These are phyloP conservation scores for Solanum raphanifolium DNA, from an alignment of 257 asterid species.

Conservation along the genomic window DNA sequence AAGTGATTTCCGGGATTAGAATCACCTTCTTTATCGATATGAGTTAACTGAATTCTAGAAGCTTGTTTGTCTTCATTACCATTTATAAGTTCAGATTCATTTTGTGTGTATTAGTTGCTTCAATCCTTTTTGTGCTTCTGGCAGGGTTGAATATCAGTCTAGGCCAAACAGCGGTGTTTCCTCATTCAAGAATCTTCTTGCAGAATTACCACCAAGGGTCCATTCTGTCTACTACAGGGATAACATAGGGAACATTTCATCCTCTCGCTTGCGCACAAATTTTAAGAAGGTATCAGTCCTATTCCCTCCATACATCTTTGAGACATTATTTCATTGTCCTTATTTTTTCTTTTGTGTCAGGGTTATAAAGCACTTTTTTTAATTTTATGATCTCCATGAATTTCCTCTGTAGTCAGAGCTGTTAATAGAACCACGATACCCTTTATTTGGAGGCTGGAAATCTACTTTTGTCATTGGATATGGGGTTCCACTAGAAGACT, in stretches of 20 bases:
- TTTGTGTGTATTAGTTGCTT: slow-evolving; percentile 3
- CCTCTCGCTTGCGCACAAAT: slow-evolving; percentile 71
- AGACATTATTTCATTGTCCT: background rate
- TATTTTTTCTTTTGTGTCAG: background rate
- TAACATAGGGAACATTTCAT: slow-evolving; percentile 82
- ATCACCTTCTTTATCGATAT: background rate
- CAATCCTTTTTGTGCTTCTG: slow-evolving; percentile 11
- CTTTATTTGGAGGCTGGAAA: slow-evolving; percentile 99
- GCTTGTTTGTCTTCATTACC: background rate
- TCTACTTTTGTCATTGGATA: slow-evolving; percentile 86
- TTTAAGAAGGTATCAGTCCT: slow-evolving; percentile 60
- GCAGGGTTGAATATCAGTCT: slow-evolving; percentile 93
- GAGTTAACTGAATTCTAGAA: background rate
- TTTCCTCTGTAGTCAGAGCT: slow-evolving; percentile 68
- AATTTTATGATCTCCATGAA: background rate
- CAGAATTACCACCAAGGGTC: slow-evolving; percentile 86
- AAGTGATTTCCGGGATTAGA: background rate
- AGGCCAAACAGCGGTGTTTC: slow-evolving; percentile 58
- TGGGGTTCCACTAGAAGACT: slow-evolving; percentile 85
- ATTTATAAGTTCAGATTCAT: background rate
- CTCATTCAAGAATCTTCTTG: slow-evolving; percentile 91
- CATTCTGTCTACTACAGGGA: slow-evolving; percentile 99
- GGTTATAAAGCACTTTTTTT: background rate
- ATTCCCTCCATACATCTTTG: background rate
- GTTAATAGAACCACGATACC: slow-evolving; percentile 90